Evolutionary conservation across 1,284 basidiomycete genomes (phyloP).

Genomic region (Marasmius sp.): DNA sequence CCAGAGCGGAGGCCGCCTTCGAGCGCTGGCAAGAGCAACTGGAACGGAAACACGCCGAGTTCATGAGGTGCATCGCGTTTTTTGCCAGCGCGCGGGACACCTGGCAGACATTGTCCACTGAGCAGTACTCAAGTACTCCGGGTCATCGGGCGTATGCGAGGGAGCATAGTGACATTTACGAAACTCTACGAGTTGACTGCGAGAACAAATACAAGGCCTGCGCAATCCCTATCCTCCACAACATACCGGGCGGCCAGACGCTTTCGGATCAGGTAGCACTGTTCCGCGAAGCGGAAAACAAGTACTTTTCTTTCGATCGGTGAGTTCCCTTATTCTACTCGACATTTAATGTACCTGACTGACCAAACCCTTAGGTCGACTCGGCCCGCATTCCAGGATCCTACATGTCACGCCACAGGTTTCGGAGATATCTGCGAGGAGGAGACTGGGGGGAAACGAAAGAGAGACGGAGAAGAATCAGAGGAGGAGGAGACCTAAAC

Average conservation of each 20-base stretch:
- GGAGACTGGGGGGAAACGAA: too few relatives aligned
- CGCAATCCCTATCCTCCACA: background rate
- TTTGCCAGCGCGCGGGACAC: slow-evolving; percentile 15
- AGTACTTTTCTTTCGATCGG: background rate
- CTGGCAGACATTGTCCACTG: background rate
- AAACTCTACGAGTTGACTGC: background rate
- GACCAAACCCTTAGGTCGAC: too few relatives aligned
- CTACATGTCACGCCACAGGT: too few relatives aligned
- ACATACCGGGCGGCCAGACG: background rate
- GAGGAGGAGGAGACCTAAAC: too few relatives aligned
- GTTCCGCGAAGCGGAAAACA: slow-evolving; percentile 1
- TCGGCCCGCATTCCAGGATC: too few relatives aligned
- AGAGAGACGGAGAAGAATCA: too few relatives aligned
- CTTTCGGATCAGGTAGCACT: background rate
- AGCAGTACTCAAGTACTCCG: background rate
- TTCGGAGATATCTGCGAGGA: too few relatives aligned
- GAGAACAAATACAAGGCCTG: background rate
- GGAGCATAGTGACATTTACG: slow-evolving; percentile 7
- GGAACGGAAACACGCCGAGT: slow-evolving; percentile 24
- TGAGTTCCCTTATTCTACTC: background rate
- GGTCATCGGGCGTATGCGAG: slow-evolving; percentile 14
- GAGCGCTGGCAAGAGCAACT: slow-evolving; percentile 24
- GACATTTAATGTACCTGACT: too few relatives aligned
- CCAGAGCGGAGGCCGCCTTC: slow-evolving; percentile 28
- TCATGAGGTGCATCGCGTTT: slow-evolving; percentile 15